A percentile compares a stretch with the other conserved stretches of the same genome.
These are phyloP conservation scores for Hordeum marinum DNA, from an alignment of 176 grass and related monocot species.

Conservation along the genomic window DNA sequence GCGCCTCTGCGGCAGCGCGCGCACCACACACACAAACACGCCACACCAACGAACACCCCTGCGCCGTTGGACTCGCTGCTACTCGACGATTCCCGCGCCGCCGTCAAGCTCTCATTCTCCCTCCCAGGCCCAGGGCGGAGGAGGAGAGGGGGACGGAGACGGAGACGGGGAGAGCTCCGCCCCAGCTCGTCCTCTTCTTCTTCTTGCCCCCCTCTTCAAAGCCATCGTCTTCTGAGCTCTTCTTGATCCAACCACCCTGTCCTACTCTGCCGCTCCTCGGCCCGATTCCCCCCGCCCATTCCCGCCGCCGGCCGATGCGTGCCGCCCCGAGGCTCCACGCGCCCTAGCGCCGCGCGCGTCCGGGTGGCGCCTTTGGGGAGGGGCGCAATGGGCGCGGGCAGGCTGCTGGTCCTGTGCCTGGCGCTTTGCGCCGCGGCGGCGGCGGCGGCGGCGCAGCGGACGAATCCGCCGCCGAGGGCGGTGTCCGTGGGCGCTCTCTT, in stretches of 20 bases:
- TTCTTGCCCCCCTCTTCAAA: background rate
- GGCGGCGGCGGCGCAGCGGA: constrained; percentile 6
- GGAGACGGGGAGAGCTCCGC: background rate
- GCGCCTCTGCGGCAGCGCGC: background rate
- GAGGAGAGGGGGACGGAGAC: too few species aligned
- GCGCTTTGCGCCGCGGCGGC: background rate
- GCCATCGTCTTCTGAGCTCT: background rate
- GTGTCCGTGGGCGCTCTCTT: constrained; percentile 63
- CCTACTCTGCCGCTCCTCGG: background rate
- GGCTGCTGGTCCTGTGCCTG: background rate
- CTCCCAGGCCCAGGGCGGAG: background rate
- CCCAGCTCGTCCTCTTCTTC: background rate
- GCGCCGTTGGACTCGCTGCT: background rate
- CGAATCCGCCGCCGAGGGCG: background rate
- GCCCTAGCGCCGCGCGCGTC: constrained; percentile 16
- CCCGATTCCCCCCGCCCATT: background rate
- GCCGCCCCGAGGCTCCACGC: background rate
- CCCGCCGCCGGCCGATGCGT: background rate
- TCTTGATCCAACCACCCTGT: background rate
- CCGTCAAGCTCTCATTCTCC: background rate
- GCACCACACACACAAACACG: background rate
- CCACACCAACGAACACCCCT: background rate
- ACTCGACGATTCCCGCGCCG: background rate
- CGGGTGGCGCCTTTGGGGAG: background rate
- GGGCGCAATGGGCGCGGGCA: constrained; percentile 15